Evolutionary conservation across 192 early-diverging fungal species (phyloP), one percentile per base, ranked within the genome.

Genomic region (Mortierella claussenii): DNA sequence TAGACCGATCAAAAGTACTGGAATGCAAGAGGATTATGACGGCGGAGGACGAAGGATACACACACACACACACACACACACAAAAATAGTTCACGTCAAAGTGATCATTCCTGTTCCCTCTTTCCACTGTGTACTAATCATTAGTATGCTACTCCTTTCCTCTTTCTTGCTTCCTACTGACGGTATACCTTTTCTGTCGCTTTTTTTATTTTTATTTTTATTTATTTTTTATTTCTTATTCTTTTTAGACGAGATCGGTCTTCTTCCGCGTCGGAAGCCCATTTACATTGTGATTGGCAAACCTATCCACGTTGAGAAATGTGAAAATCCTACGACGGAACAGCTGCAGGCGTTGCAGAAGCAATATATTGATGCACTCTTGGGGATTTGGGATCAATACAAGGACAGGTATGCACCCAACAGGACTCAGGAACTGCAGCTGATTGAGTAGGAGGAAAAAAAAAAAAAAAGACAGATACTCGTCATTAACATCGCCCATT

Each of bases 331-430:
- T 31, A 87, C 84, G 4, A 40, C 76, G 11, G 89, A 89, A 50
- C 80, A 91, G 44, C 8, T 93, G 17, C 32, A 76, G 6, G 80
- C 83, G 34, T 86, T 89, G 40, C 92, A 94, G 30, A 66, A 80
- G 30, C 59, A 79, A 46, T 94, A 94, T 65, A 82, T 94, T 55
- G 84, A 85, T 8, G 85, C 66, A 13, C 75, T 94, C 32, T 43
- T 87, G 59, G 53, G 21, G 8, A 80, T 94, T 13, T 92, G 83
- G 75, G 81, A 93, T 40, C 69, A 78, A 46, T 84, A 91, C 81
- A 92, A 94, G 68, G 90, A 92, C 56, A 75, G 86, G 37, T 91
- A 91, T 58, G 85, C 89, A 13, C 82, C 81, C 24, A 74, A 86
- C 55, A 81, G 89, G 27, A 89, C 65, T 26, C 68, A 81, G 58